Evolutionary conservation across 2,329 filamentous ascomycete genomes (phyloP), one percentile per base, ranked within the genome.

Genomic region (Reticulascus tulasneorum): DNA sequence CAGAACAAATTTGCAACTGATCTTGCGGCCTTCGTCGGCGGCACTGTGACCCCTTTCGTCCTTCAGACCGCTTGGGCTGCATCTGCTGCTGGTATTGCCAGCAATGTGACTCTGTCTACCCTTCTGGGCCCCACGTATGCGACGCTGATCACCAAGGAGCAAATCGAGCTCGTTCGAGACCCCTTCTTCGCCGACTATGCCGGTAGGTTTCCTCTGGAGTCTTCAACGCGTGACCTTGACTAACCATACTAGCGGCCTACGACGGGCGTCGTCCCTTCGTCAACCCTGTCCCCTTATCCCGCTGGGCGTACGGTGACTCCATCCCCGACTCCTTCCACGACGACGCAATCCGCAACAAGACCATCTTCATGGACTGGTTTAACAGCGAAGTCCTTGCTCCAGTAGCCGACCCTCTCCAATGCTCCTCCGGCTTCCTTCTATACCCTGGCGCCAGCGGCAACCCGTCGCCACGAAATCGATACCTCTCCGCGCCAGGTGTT

Each of bases 181-280:
- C 59, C 59, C 5, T 64, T 66, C 35, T 64, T 58, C 41, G 43
- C 39, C 3, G 62, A 64, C 43, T 66, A 64, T 27, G 61, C 60
- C n/a, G 51, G 54, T 51, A 39, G 31, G 41, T 42, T 10, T 22
- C 1, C 4, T 24, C n/a, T 1, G n/a, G 16, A 7, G 17, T 10
- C 12, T 12, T 17, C 7, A 13, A 8, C 9, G 4, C 10, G 9
- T 16, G 9, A 4, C 20, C 15, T 20, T 20, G 12, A 23, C 30
- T 34, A 13, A 23, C 11, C 16, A 9, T 27, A n/a, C 33, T n/a
- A 46, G 56, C 51, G 16, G 42, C 42, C 4, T 48, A 62, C 41
- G 51, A 55, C 33, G 55, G 56, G 23, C 56, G 62, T 21, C 51
- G 38, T 2, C 61, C 61, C 1, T 63, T 63, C 29, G 51, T 65